Conservation (phyloP, 129 eudicot genomes). For the Chrysanthemum makinoi region DNA sequence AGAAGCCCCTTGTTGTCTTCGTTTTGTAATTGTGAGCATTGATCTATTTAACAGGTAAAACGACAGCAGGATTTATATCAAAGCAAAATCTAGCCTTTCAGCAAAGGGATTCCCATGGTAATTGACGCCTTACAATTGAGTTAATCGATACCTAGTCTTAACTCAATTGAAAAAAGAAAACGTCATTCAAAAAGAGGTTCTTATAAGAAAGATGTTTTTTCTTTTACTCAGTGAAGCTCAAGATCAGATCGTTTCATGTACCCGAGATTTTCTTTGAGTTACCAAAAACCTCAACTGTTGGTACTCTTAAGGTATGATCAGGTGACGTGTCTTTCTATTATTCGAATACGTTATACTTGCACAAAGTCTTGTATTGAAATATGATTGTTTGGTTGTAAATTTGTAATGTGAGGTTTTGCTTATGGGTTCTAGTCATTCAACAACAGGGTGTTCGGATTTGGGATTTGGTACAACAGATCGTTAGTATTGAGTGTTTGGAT, state of each 20-base stretch:
- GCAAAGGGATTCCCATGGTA: slow-evolving; percentile 68
- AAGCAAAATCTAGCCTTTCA: slow-evolving; percentile 49
- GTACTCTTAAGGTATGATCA: slow-evolving; percentile 70
- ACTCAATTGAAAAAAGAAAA: no score
- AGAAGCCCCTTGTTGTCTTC: not conserved
- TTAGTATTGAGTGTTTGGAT: no score
- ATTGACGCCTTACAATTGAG: slow-evolving; percentile 30
- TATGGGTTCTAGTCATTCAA: no score
- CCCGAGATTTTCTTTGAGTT: slow-evolving; percentile 92
- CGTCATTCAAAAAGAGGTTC: not conserved
- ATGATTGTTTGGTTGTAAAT: no score
- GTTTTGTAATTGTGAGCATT: slow-evolving; percentile 13
- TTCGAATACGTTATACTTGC: no score
- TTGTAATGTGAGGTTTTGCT: no score
- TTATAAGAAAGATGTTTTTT: slow-evolving; percentile 31
- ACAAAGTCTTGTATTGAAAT: no score
- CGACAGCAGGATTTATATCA: slow-evolving; percentile 39
- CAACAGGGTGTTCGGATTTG: no score
- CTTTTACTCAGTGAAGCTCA: slow-evolving; percentile 73
- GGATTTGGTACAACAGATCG: no score
- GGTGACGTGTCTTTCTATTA: not conserved
- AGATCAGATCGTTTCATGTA: slow-evolving; percentile 89
- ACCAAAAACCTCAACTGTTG: slow-evolving; percentile 87
- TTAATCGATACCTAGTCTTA: slow-evolving; percentile 16
- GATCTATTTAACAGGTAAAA: slow-evolving; percentile 36